Percentiles rank a stretch among this genome's conserved stretches.
These are phyloP conservation scores for Fusarium sp. DNA, from an alignment of 2,329 filamentous ascomycete genomes.

Conservation along the genomic window DNA sequence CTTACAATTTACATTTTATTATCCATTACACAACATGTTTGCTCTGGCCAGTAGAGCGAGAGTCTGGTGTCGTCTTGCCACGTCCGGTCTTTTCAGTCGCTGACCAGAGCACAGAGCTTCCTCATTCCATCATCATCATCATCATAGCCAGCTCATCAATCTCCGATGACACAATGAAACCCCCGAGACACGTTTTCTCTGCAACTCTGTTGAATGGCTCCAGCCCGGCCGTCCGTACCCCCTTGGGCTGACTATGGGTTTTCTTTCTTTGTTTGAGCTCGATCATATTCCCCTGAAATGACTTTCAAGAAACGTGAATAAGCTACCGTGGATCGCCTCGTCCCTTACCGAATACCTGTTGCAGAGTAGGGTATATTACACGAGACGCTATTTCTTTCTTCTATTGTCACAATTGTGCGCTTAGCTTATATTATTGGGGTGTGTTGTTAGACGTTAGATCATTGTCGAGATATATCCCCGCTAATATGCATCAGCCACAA, in stretches of 20 bases:
- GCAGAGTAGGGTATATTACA: background rate
- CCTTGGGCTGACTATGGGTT: constrained; percentile 3
- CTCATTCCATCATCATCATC: constrained; percentile 35
- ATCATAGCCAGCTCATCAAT: constrained; percentile 43
- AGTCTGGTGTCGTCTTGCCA: constrained; percentile 27
- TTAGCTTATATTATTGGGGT: constrained; percentile 17
- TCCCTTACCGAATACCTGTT: background rate
- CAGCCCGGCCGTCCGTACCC: background rate
- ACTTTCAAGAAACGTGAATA: background rate
- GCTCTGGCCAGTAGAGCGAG: constrained; percentile 29
- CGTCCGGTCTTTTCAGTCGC: constrained; percentile 33
- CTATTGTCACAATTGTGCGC: constrained; percentile 6
- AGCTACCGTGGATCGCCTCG: background rate
- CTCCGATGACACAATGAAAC: constrained; percentile 36
- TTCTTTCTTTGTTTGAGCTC: background rate
- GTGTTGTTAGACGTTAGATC: constrained; percentile 26
- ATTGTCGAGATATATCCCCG: constrained; percentile 5
- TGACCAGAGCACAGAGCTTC: constrained; percentile 27
- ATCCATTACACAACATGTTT: constrained; percentile 25
- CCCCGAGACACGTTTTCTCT: constrained; percentile 35
- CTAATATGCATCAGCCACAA: constrained; percentile 10
- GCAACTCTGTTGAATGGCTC: constrained; percentile 34
- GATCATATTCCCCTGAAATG: constrained; percentile 10
- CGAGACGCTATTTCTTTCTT: background rate
- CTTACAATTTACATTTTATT: constrained; percentile 12